Base-by-base conservation (phyloP, 2,329 filamentous ascomycete genomes). In the Hypoxylon sp. region DNA sequence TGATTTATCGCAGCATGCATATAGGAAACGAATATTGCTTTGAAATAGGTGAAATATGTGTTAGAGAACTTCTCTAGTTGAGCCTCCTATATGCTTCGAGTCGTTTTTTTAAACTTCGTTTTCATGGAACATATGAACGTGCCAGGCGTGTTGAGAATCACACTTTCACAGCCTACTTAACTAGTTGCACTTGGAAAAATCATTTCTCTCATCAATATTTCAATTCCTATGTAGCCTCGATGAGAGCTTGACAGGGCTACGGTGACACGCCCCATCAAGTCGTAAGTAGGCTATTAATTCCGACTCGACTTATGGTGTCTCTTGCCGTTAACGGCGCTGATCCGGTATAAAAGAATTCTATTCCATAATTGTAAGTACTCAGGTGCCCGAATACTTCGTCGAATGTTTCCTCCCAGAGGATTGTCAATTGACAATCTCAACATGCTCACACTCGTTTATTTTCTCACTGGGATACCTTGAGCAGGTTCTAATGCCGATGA, bases 1-100 rank as follows among this genome's bases (percentile, higher is more conserved):
- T 64, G 53, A 59, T 50, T 60, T 21, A 23, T 65, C 32, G 34
- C 14, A 30, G 19, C 13, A 17, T 30, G 45, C 25, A n/a, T 53
- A 45, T 23, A 21, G 17, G 30, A 28, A 59, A 17, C 10, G 30
- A 28, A 50, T 21, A 11, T 7, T 9, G 17, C 9, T 17, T 21
- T 17, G n/a, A 17, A 17, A 7, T 19, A 30, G 28, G 9, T 30
- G 2, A 30, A 30, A 30, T 30, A 30, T 30, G 28, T 7, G 28
- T 30, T 1, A 9, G 5, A 30, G 5, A 30, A 30, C 5, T 9
- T 30, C 28, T 30, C 7, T 43, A 45, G 38, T 9, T n/a, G 9
- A 11, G n/a, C n/a, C 19, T 19, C 17, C 9, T 19, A 41, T 41
- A 41, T 19, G 5, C 34, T 3, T 1, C 11, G 14, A 36, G 34